These are phyloP conservation scores for Croton setiger DNA, from an alignment of 441 rosid species.

Conservation along the genomic window DNA sequence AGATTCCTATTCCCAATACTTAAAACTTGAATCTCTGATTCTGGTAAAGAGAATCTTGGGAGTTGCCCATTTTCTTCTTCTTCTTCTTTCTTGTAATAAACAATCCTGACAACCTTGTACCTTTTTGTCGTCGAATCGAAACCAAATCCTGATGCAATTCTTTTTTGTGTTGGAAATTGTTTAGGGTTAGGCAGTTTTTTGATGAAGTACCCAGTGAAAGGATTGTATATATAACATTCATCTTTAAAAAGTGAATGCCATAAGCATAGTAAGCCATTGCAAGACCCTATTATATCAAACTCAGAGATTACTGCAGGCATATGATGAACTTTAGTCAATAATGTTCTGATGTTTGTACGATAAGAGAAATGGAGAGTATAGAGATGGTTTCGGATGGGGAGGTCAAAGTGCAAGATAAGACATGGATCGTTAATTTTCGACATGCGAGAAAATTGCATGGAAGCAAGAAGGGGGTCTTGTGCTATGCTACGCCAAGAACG, in stretches of 20 bases:
- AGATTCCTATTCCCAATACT: conserved; percentile 6
- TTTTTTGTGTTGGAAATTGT: neutral
- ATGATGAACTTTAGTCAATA: conserved; percentile 11
- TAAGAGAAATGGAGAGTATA: conserved; percentile 9
- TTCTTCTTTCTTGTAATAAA: neutral
- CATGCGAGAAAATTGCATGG: conserved; percentile 1
- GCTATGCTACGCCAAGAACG: conserved; percentile 9
- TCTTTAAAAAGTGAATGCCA: neutral
- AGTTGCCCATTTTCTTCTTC: neutral
- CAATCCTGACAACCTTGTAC: conserved; percentile 23
- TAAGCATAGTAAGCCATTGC: conserved; percentile 29
- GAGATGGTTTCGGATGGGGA: conserved; percentile 17
- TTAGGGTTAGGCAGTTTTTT: conserved; percentile 13
- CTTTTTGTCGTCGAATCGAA: conserved; percentile 15
- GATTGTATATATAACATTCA: conserved; percentile 20
- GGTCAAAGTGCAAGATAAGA: conserved; percentile 20
- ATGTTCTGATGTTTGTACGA: neutral
- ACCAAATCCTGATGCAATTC: conserved; percentile 19
- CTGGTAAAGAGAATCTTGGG: neutral
- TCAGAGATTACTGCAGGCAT: conserved; percentile 17
- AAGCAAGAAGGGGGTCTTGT: conserved; percentile 11
- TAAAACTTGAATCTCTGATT: conserved; percentile 18
- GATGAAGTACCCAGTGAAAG: conserved; percentile 18
- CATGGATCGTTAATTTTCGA: conserved; percentile 10
- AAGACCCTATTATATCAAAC: conserved; percentile 25